Base-by-base conservation (phyloP, 768 basidiomycete species). In the Tylopilus plumbeoviolaceoides region DNA sequence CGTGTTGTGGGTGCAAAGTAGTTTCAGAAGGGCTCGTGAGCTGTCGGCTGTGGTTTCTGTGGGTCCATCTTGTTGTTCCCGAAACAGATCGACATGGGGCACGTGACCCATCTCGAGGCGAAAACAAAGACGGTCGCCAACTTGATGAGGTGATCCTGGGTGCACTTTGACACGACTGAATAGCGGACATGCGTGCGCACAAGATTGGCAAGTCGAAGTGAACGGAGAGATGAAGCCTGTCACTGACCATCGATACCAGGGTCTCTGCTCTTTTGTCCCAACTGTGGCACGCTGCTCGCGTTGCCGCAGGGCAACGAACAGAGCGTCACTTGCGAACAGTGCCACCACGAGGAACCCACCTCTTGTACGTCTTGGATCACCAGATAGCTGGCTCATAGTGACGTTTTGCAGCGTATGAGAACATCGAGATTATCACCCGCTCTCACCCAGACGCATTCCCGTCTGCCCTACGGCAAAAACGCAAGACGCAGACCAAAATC, bases 391-490 rank as follows among this genome's bases (percentile, higher is more conserved):
- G 21, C 6, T 20, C 15, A 38, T 20, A 9, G 17, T 48, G 39
- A 51, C 31, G 6, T 20, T 31, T 30, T 15, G 5, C 59, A 97
- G 94, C 92, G 4, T 98, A 95, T 67, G 94, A 98, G 61, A 89
- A 92, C 69, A 87, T 86, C 27, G 83, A 89, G 58, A 92, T 95
- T 45, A 84, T 85, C 48, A 98, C 97, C 0, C 85, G 83, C 23
- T 97, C 95, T 8, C 89, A 93, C 57, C 89, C 93, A 0, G 91
- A 94, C 50, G 95, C 97, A 4, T 98, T 98, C 68, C 95, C 97
- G 0, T 94, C 91, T 25, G 80, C 85, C 0, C 70, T 98, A 54
- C 75, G 87, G 62, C 90, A 95, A 60, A 91, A 91, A 61, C 78
- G 89, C 51, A 91, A 95, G 70, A 97, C 92, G 0, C 85, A 91